phyloP scores from a whole-genome alignment of 805 yeast genomes.

The Hanseniaspora lindneri region DNA sequence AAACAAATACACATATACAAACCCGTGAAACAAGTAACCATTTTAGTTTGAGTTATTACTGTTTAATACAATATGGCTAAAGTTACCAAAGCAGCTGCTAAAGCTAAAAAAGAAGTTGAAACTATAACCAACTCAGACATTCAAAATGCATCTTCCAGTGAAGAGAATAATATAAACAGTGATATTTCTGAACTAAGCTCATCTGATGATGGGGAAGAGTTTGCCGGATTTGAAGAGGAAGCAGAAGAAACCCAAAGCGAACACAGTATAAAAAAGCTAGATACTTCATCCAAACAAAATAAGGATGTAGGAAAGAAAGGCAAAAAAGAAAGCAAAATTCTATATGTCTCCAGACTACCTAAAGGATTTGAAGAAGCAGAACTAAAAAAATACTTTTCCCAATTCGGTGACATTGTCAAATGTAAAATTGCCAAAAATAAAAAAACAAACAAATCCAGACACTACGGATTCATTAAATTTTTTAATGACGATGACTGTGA shows the following conservation, averaged over 20 bases:
- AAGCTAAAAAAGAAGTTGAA: constrained; percentile 16
- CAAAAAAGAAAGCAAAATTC: constrained; percentile 39
- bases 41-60: background rate
- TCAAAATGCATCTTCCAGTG: constrained; percentile 6
- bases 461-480: constrained; percentile 84
- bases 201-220: constrained; percentile 18
- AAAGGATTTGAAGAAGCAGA: constrained; percentile 81
- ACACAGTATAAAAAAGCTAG: constrained; percentile 26
- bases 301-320: constrained; percentile 19
- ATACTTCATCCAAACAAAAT: constrained; percentile 17
- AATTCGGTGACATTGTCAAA: constrained; percentile 76
- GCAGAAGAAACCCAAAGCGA: constrained; percentile 11
- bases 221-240: constrained; percentile 15
- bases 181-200: constrained; percentile 13
- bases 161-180: constrained; percentile 16
- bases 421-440: constrained; percentile 78
- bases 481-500: constrained; percentile 61
- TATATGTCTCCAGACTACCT: constrained; percentile 87
- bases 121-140: constrained; percentile 19
- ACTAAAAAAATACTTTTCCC: constrained; percentile 63
- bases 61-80: constrained; percentile 5
- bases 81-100: constrained; percentile 11
- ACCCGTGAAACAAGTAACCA: too few relatives aligned
- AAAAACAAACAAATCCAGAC: constrained; percentile 81
- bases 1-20: too few relatives aligned